phyloP scores from a whole-genome alignment of 2,329 filamentous ascomycete genomes.

The Verruconis gallopava region DNA sequence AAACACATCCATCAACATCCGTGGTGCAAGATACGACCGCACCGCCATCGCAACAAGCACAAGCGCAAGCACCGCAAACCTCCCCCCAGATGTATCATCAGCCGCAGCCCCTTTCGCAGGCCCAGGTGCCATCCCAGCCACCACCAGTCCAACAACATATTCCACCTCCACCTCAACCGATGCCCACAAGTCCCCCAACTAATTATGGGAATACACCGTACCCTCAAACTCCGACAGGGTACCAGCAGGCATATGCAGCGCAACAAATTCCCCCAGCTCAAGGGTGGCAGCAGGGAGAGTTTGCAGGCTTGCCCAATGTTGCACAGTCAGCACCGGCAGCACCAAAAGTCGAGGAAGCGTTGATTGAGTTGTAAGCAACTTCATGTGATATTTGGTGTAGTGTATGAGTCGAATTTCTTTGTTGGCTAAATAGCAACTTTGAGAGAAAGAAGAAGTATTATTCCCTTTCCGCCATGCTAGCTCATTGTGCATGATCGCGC shows the following conservation, averaged over 20 bases:
- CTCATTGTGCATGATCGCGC: too few species aligned
- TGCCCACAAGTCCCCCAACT: too few species aligned
- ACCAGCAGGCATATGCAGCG: conserved; percentile 12
- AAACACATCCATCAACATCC: neutral
- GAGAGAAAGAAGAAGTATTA: too few species aligned
- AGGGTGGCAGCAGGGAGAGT: neutral
- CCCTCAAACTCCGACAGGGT: conserved; percentile 13
- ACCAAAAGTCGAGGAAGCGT: conserved; percentile 51
- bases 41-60: conserved; percentile 4
- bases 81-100: conserved; percentile 13
- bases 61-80: neutral
- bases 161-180: too few species aligned
- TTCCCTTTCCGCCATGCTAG: too few species aligned
- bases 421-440: too few species aligned
- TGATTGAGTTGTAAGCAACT: conserved; percentile 57
- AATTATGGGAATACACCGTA: too few species aligned
- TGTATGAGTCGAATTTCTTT: too few species aligned
- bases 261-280: conserved; percentile 25
- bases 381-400: too few species aligned
- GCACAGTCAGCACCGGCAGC: conserved; percentile 22
- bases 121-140: conserved; percentile 10
- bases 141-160: conserved; percentile 16
- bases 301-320: conserved; percentile 7
- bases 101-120: conserved; percentile 12
- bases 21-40: neutral